A percentile compares a stretch with the other conserved stretches of the same genome.
phyloP scores from a whole-genome alignment of 164 flowering plant genomes.

The Vitis vinifera region ASM3070453v1 NC_081812.1:381001-381500 shows the following conservation, averaged over 20 bases:
- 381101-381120: neutral
- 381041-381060: no score
- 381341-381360: conserved; percentile 81
- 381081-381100: neutral
- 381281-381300: conserved; percentile 99
- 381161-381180: conserved; percentile 72
- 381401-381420: conserved; percentile 83
- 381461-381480: conserved; percentile 75
- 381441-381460: conserved; percentile 90
- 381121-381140: no score
- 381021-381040: neutral
- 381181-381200: conserved; percentile 96
- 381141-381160: no score
- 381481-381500: conserved; percentile 61
- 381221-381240: conserved; percentile 91
- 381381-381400: conserved; percentile 78
- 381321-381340: conserved; percentile 92
- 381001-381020: no score
- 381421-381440: conserved; percentile 95
- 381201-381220: conserved; percentile 99
- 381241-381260: conserved; percentile 82
- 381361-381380: conserved; percentile 83
- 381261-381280: conserved; percentile 94
- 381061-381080: no score
- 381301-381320: conserved; percentile 97